These are phyloP conservation scores for Mrakia frigida DNA, from an alignment of 768 basidiomycete genomes.

Conservation along the genomic window DNA sequence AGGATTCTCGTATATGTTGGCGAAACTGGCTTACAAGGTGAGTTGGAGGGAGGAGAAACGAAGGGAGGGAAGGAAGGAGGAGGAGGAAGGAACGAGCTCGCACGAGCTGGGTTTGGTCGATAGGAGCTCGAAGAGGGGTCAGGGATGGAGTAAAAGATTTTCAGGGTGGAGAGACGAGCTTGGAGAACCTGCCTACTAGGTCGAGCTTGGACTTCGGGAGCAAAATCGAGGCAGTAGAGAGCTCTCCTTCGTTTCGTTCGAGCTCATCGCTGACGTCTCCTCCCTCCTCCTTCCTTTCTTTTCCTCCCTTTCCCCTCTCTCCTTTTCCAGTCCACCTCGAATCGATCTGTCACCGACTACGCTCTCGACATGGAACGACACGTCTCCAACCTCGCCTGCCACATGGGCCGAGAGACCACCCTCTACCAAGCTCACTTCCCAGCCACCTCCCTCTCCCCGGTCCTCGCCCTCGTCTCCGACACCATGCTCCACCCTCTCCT, in stretches of 20 bases:
- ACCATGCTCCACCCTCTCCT: constrained; percentile 77
- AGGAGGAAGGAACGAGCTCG: not conserved
- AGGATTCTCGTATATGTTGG: constrained; percentile 86
- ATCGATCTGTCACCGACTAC: constrained; percentile 71
- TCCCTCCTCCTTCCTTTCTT: not conserved
- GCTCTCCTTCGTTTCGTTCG: not conserved
- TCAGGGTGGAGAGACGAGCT: no score
- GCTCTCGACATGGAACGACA: constrained; percentile 43
- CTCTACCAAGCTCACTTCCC: constrained; percentile 98
- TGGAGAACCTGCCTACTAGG: no score
- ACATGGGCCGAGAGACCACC: constrained; percentile 85
- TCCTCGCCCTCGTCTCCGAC: constrained; percentile 83
- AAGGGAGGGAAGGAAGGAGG: not conserved
- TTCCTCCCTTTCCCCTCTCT: constrained; percentile 11
- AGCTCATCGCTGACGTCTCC: not conserved
- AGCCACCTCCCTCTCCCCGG: constrained; percentile 69
- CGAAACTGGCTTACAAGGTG: constrained; percentile 96
- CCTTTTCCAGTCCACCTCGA: constrained; percentile 60
- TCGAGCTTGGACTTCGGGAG: no score
- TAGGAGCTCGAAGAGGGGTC: not conserved
- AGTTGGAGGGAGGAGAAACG: constrained; percentile 26
- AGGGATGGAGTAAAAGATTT: not conserved
- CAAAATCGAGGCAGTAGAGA: not conserved
- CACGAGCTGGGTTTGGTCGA: not conserved
- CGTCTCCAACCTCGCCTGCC: constrained; percentile 64